Percentiles rank a stretch among this genome's conserved stretches.
phyloP scores from a whole-genome alignment of 2,329 filamentous ascomycete genomes.

The Cladosporium velox region DNA sequence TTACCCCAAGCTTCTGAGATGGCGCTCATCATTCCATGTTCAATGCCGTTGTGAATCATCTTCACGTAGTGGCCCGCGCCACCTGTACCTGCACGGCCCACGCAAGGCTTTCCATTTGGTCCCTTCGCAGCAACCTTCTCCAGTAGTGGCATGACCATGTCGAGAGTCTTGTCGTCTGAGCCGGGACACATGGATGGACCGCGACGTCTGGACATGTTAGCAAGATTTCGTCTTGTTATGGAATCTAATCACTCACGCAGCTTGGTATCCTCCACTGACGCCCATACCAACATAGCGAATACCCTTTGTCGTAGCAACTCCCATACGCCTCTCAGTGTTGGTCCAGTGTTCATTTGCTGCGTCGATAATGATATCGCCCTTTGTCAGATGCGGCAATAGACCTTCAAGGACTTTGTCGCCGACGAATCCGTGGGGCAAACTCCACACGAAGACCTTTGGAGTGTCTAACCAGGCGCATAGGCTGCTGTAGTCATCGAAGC shows the following conservation, averaged over 20 bases:
- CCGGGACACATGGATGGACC: slow-evolving; percentile 70
- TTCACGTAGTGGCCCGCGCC: slow-evolving; percentile 72
- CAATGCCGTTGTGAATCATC: slow-evolving; percentile 75
- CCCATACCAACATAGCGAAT: slow-evolving; percentile 69
- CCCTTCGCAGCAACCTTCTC: slow-evolving; percentile 65
- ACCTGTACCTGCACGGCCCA: slow-evolving; percentile 60
- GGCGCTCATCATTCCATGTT: slow-evolving; percentile 69
- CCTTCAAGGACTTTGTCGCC: slow-evolving; percentile 52
- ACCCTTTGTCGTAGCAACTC: slow-evolving; percentile 52
- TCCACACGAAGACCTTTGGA: slow-evolving; percentile 40
- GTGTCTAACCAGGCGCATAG: slow-evolving; percentile 52
- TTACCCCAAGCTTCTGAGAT: slow-evolving; percentile 65
- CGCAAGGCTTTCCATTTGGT: slow-evolving; percentile 59
- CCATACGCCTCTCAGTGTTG: slow-evolving; percentile 59
- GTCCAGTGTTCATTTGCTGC: slow-evolving; percentile 68
- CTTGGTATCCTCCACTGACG: slow-evolving; percentile 70
- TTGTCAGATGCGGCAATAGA: slow-evolving; percentile 54
- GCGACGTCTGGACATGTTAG: slow-evolving; percentile 41
- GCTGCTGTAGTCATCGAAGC: slow-evolving; percentile 51
- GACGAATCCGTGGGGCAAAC: slow-evolving; percentile 37
- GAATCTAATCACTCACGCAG: slow-evolving; percentile 45
- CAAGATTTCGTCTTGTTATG: too few relatives aligned
- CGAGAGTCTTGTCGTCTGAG: slow-evolving; percentile 59
- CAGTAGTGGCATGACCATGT: slow-evolving; percentile 62
- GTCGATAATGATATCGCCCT: slow-evolving; percentile 68